Conservation (phyloP, 495 filamentous ascomycete species). For the Trichoderma asperelloides region DNA sequence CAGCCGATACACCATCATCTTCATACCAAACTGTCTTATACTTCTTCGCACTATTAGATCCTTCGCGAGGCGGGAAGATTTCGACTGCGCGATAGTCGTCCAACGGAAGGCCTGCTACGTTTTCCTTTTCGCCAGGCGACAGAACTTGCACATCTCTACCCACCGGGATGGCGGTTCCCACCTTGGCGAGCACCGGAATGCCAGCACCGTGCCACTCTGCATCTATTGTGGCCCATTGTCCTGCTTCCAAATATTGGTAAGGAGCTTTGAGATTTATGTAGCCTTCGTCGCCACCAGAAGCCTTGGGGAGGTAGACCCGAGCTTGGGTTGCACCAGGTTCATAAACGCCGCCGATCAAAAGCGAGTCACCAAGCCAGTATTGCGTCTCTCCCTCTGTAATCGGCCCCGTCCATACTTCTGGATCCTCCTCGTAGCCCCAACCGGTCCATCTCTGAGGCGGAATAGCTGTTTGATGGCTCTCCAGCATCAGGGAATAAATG, state of each 20-base stretch:
- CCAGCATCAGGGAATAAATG: conserved; percentile 52
- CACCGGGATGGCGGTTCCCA: conserved; percentile 50
- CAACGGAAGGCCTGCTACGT: conserved; percentile 41
- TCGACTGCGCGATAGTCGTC: conserved; percentile 56
- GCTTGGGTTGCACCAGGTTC: conserved; percentile 43
- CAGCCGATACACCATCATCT: conserved; percentile 48
- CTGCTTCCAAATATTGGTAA: conserved; percentile 47
- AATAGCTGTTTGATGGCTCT: conserved; percentile 46
- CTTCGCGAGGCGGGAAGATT: conserved; percentile 46
- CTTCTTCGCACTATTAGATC: conserved; percentile 17
- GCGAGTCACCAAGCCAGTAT: conserved; percentile 61
- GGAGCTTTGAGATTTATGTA: conserved; percentile 55
- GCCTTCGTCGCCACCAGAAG: conserved; percentile 38
- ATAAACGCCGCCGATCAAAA: conserved; percentile 59
- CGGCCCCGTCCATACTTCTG: conserved; percentile 49
- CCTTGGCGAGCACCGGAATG: conserved; percentile 53
- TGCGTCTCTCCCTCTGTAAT: conserved; percentile 51
- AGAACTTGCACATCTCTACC: conserved; percentile 50
- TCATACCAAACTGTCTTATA: conserved; percentile 42
- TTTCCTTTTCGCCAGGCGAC: conserved; percentile 46
- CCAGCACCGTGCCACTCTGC: conserved; percentile 46
- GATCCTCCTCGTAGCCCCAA: conserved; percentile 57
- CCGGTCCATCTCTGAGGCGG: conserved; percentile 61
- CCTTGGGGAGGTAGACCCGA: conserved; percentile 52
- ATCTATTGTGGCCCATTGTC: conserved; percentile 50